These are phyloP conservation scores for Drechslera avenae DNA, from an alignment of 2,329 filamentous ascomycete species.

Conservation along the genomic window DNA sequence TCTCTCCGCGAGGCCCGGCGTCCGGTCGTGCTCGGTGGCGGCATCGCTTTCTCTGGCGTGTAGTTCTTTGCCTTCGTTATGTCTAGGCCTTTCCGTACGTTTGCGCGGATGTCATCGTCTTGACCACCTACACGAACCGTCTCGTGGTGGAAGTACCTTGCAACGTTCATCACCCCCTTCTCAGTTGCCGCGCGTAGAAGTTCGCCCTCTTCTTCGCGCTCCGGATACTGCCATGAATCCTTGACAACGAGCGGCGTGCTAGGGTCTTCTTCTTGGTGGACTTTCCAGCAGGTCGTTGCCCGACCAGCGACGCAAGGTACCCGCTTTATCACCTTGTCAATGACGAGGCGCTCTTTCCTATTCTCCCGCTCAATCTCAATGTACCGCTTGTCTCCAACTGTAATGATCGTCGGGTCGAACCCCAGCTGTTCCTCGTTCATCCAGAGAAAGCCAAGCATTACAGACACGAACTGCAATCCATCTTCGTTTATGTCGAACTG, in stretches of 20 bases:
- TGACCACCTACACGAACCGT: constrained; percentile 40
- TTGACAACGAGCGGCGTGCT: not conserved
- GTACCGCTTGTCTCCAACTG: constrained; percentile 27
- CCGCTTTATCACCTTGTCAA: constrained; percentile 24
- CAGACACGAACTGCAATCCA: constrained; percentile 23
- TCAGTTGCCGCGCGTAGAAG: constrained; percentile 38
- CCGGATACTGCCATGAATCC: not conserved
- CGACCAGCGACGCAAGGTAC: constrained; percentile 18
- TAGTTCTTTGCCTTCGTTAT: constrained; percentile 4
- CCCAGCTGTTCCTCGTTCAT: constrained; percentile 33
- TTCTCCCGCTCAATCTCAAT: constrained; percentile 50
- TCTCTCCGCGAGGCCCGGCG: constrained; percentile 18
- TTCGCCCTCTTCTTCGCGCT: not conserved
- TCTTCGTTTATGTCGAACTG: constrained; percentile 56
- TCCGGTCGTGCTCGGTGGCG: constrained; percentile 21
- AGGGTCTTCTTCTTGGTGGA: not conserved
- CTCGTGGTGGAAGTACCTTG: constrained; percentile 52
- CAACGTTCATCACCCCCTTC: constrained; percentile 48
- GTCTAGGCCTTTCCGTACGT: constrained; percentile 1
- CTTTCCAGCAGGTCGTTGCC: constrained; percentile 3
- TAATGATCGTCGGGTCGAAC: not conserved
- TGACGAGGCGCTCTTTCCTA: constrained; percentile 23
- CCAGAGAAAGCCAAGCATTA: constrained; percentile 51
- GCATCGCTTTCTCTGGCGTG: not conserved
- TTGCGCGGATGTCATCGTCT: not conserved